phyloP scores from a whole-genome alignment of 495 filamentous ascomycete genomes.

The Cercophora newfieldiana region DNA sequence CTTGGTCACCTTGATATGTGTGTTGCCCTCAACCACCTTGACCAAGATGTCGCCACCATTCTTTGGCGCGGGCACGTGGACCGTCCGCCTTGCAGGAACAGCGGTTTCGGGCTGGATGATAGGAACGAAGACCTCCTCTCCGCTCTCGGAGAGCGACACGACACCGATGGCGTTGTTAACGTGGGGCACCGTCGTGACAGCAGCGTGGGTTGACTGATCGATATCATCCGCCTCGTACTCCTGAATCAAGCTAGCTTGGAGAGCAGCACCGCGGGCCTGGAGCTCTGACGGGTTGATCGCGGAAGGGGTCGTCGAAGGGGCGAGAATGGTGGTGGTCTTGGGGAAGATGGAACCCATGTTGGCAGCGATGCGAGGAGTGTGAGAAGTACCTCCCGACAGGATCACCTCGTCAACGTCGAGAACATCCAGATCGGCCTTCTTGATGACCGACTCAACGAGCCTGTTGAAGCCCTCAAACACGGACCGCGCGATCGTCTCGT shows the following conservation, averaged over 20 bases:
- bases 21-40: slow-evolving; percentile 79
- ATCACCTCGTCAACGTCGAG: slow-evolving; percentile 95
- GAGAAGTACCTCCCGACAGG: slow-evolving; percentile 85
- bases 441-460: slow-evolving; percentile 77
- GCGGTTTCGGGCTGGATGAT: slow-evolving; percentile 84
- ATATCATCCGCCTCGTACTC: slow-evolving; percentile 94
- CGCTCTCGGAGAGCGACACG: slow-evolving; percentile 63
- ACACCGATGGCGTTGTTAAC: slow-evolving; percentile 86
- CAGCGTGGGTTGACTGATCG: slow-evolving; percentile 91
- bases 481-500: slow-evolving; percentile 83
- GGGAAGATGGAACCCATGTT: slow-evolving; percentile 79
- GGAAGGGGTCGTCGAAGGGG: slow-evolving; percentile 70
- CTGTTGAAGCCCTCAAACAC: slow-evolving; percentile 84
- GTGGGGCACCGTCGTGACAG: slow-evolving; percentile 91
- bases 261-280: slow-evolving; percentile 83
- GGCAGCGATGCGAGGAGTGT: slow-evolving; percentile 88
- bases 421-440: slow-evolving; percentile 89
- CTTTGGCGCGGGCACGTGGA: slow-evolving; percentile 70
- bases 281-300: slow-evolving; percentile 95
- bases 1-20: slow-evolving; percentile 88
- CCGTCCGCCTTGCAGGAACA: slow-evolving; percentile 80
- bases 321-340: slow-evolving; percentile 71
- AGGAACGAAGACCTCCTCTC: slow-evolving; percentile 67
- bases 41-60: slow-evolving; percentile 84
- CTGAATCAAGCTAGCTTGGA: slow-evolving; percentile 89